These are phyloP conservation scores for Diaporthe sp. DNA, from an alignment of 2,329 filamentous ascomycete genomes.

Conservation along the genomic window DNA sequence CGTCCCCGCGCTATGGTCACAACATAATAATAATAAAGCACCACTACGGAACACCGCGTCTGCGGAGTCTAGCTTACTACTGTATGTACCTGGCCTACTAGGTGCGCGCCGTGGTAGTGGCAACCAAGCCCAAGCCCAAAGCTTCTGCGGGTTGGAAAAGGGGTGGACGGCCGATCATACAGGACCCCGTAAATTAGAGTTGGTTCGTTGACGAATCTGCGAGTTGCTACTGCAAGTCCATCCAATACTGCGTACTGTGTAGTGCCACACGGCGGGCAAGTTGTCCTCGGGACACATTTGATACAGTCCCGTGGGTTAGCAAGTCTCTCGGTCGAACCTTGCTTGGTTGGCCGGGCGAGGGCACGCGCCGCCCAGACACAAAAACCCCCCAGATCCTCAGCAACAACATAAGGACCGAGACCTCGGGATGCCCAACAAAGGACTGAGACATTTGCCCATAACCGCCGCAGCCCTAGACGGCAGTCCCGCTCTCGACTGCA, in stretches of 20 bases:
- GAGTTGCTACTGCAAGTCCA: neutral
- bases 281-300: neutral
- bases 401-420: slow-evolving; percentile 1
- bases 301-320: neutral
- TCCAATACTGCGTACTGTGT: neutral
- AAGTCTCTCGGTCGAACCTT: neutral
- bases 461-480: neutral
- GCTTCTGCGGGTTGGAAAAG: slow-evolving; percentile 11
- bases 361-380: neutral
- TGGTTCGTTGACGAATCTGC: slow-evolving; percentile 12
- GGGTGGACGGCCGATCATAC: slow-evolving; percentile 14
- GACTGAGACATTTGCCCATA: slow-evolving; percentile 15
- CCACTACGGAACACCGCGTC: slow-evolving; percentile 3
- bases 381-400: neutral
- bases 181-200: slow-evolving; percentile 27
- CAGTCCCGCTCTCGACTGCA: neutral
- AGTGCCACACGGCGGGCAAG: neutral
- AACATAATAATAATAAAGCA: slow-evolving; percentile 16
- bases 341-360: slow-evolving; percentile 3
- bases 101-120: neutral
- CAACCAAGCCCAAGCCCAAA: neutral
- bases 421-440: slow-evolving; percentile 18
- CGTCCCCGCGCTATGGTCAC: neutral
- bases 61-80: neutral
- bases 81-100: slow-evolving; percentile 1